Evolutionary conservation across 495 filamentous ascomycete species (phyloP), one percentile per base, ranked within the genome.

Genomic region (Trichocladium antarcticum): DNA sequence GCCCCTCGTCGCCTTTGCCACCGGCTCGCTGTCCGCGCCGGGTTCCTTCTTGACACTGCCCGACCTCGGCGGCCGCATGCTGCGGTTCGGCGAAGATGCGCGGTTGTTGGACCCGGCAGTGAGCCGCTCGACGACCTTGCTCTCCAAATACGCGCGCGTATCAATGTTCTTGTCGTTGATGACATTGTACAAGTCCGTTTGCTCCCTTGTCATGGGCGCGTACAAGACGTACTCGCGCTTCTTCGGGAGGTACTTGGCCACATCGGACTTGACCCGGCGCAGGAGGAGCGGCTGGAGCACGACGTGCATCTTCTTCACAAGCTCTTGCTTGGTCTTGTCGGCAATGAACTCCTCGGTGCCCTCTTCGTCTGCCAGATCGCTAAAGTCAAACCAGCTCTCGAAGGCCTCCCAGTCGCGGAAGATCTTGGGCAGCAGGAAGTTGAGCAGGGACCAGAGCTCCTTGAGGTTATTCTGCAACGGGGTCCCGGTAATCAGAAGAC

Each of bases 221-320:
- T 85, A 97, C 6, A 98, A 67, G 16, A 98, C 82, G 60, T 98
- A 98, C 63, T 98, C 92, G 29, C 92, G 79, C 69, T 98, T 98
- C 65, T 87, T 88, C 0, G 92, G 92, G n/a, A 98, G 67, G 41
- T 82, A 75, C 16, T 78, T 81, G 59, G 93, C 88, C 1, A 98
- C 92, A 63, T 98, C 92, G 1, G 86, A 81, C 66, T 98, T 98
- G 47, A 97, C 76, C 22, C 92, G 75, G 7, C 92, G 78, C 8
- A 98, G 71, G 0, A 98, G 74, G 55, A 98, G 84, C 0, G 92
- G 92, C 53, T 96, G 94, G 1, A 98, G 68, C 27, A 98, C 88
- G 0, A 87, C 79, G 61, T 97, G 92, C 57, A 98, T 83, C 32
- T 87, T 88, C 27, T 85, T 80, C 8, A 98, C 84, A 3, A 96